phyloP scores from a whole-genome alignment of 164 flowering plant genomes.

The Aristolochia contorta region DNA sequence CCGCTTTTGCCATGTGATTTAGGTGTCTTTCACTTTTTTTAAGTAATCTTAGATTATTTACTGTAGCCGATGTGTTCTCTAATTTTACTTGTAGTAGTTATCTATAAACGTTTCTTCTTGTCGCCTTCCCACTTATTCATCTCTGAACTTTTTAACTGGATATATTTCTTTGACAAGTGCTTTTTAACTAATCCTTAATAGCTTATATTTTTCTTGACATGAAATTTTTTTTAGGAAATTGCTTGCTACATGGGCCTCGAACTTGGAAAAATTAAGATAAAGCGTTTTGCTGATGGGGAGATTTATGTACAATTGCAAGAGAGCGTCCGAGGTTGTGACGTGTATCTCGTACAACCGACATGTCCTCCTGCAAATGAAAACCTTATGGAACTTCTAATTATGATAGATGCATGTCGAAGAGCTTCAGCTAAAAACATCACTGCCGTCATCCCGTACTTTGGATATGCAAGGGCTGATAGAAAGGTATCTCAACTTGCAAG shows the following conservation, averaged over 20 bases:
- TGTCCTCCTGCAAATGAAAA: constrained; percentile 97
- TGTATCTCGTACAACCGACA: constrained; percentile 89
- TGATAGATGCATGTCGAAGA: constrained; percentile 97
- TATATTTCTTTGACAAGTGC: neutral
- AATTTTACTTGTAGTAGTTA: neutral
- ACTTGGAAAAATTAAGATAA: constrained; percentile 71
- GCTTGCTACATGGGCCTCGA: constrained; percentile 89
- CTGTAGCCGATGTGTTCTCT: neutral
- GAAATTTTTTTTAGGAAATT: constrained; percentile 47
- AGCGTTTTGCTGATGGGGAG: constrained; percentile 93
- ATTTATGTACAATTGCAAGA: constrained; percentile 90
- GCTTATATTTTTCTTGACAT: no score
- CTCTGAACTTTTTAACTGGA: neutral
- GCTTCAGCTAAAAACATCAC: constrained; percentile 96
- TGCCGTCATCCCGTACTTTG: constrained; percentile 98
- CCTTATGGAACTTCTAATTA: constrained; percentile 87
- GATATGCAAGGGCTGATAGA: constrained; percentile 98
- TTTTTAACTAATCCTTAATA: neutral
- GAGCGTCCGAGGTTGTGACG: constrained; percentile 96
- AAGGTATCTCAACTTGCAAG: constrained; percentile 37
- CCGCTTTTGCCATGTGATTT: no score
- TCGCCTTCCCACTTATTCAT: neutral
- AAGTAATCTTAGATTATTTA: neutral
- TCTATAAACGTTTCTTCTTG: neutral
- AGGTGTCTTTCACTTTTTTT: no score